Base-by-base conservation (phyloP, 1,284 basidiomycete species). In the Ustilago vetiveriae region DNA sequence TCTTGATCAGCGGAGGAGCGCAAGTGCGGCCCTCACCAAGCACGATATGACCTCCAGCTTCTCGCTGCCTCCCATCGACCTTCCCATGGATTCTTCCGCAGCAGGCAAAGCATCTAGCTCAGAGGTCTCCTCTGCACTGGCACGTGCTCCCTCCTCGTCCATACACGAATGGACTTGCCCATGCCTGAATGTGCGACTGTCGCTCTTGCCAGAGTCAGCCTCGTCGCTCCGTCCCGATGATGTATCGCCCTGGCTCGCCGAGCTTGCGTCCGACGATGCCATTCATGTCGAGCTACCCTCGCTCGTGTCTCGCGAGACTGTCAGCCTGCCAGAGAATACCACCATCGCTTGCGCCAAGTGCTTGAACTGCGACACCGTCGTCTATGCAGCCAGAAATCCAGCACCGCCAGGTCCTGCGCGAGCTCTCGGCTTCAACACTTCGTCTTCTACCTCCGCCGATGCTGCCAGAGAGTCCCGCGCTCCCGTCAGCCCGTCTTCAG, bases 291-390 rank as follows among this genome's bases (percentile, higher is more conserved):
- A 56, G 19, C 56, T 55, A 23, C 69, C 69, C 21, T 45, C 50
- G 6, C 52, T 72, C 22, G 63, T 56, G 4, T 53, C 64, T 6
- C 69, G 69, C 27, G 69, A 72, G 30, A 63, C 54, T 2, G 45
- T 67, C 49, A 63, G 45, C 35, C 32, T 72, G 0, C 48, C 59
- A 3, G 50, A 58, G 24, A 51, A 48, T 50, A 54, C 30, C 37
- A 59, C 36, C 55, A 44, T 67, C 23, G 52, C 64, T 19, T 72
- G 69, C 55, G 57, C 64, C 13, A 65, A 54, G 26, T 73, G 71
- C 52, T 39, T 70, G 38, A 66, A 63, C 48, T 73, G 71, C 54
- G 45, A 65, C 37, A 63, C 62, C 0, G 35, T 73, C 42, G 53
- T 67, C 24, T 73, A 73, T 37, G 71, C 60, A 11, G 57, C 49